A percentile compares a stretch with the other conserved stretches of the same genome.
Evolutionary conservation across 495 filamentous ascomycete species (phyloP).

Genomic region (Aspergillus affinis): DNA sequence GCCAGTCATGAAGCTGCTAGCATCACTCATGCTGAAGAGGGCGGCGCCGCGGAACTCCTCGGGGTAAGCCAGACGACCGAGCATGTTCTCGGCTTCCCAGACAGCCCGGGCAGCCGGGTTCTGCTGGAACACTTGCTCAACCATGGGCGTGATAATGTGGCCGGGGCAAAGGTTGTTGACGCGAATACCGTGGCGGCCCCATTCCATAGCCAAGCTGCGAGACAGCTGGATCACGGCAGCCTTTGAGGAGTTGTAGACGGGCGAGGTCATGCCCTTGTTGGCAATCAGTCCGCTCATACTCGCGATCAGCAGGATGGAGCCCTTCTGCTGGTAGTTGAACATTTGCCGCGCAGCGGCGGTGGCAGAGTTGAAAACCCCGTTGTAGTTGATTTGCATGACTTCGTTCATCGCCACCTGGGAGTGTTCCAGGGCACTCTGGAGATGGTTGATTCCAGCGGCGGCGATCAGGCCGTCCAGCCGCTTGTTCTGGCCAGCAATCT

Average conservation of each 20-base stretch:
- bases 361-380: constrained; percentile 74
- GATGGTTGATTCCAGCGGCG: constrained; percentile 78
- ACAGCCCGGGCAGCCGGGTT: constrained; percentile 56
- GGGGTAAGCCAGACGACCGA: constrained; percentile 60
- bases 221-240: constrained; percentile 67
- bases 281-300: constrained; percentile 81
- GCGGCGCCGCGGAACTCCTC: constrained; percentile 68
- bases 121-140: constrained; percentile 62
- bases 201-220: constrained; percentile 69
- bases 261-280: constrained; percentile 67
- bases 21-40: constrained; percentile 60
- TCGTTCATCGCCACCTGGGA: constrained; percentile 60
- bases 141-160: constrained; percentile 74
- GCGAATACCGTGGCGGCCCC: constrained; percentile 64
- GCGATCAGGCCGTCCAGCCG: constrained; percentile 76
- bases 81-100: constrained; percentile 71
- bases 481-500: constrained; percentile 53
- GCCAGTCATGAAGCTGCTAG: constrained; percentile 72
- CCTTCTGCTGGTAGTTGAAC: constrained; percentile 57
- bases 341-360: constrained; percentile 76
- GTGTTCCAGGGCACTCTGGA: constrained; percentile 68
- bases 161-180: constrained; percentile 69
- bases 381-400: constrained; percentile 74
- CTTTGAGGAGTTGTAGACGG: constrained; percentile 70
- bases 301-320: constrained; percentile 72